Evolutionary conservation across 805 yeast genomes (phyloP).

Genomic region (Metschnikowia shivogae): DNA sequence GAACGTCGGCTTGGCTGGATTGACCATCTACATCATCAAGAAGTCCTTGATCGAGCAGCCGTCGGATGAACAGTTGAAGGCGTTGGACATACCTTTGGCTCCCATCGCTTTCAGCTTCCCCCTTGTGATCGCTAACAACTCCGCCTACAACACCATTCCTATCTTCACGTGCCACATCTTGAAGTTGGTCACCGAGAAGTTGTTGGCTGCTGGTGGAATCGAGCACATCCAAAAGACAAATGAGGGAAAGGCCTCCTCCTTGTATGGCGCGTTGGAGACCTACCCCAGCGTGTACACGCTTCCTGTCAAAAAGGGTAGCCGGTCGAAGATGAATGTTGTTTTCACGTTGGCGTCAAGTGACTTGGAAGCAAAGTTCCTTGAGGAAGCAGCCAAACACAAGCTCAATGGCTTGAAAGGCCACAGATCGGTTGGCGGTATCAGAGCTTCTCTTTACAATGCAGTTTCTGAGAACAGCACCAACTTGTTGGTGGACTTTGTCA

Average conservation of each 20-base stretch:
- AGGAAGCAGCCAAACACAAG: constrained; percentile 55
- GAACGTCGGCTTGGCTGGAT: constrained; percentile 95
- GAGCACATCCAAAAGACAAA: constrained; percentile 54
- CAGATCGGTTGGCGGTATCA: constrained; percentile 94
- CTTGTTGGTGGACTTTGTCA: constrained; percentile 51
- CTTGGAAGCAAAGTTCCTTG: constrained; percentile 64
- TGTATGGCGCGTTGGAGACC: constrained; percentile 64
- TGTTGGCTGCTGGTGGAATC: constrained; percentile 71
- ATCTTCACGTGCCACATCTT: constrained; percentile 86
- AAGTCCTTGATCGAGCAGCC: constrained; percentile 70
- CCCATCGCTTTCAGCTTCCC: constrained; percentile 92
- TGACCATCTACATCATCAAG: constrained; percentile 86
- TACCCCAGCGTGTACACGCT: constrained; percentile 61
- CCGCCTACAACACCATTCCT: constrained; percentile 94
- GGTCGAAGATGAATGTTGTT: constrained; percentile 92
- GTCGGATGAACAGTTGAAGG: constrained; percentile 54
- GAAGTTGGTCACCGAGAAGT: constrained; percentile 65
- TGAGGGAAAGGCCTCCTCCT: constrained; percentile 52
- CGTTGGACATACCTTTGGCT: constrained; percentile 64
- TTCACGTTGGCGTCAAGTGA: constrained; percentile 68
- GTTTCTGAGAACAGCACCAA: constrained; percentile 60
- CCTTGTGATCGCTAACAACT: constrained; percentile 79
- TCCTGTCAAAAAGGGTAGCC: constrained; percentile 57
- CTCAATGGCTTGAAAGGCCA: constrained; percentile 90
- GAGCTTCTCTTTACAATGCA: constrained; percentile 92